Evolutionary conservation across 306 rosid species (phyloP).

Genomic region (Lupinus albus): DNA sequence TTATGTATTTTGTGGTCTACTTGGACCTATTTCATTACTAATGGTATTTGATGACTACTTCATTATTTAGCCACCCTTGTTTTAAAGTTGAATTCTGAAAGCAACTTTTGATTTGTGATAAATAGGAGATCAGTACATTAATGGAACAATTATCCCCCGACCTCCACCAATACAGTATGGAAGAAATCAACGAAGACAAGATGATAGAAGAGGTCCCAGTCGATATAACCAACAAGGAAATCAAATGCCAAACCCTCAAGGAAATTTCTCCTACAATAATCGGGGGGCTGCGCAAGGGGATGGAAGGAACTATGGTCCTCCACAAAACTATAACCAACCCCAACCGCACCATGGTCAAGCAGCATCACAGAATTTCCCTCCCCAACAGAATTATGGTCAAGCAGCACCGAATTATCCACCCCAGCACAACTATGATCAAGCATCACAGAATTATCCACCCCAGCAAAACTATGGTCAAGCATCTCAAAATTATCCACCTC

Average conservation of each 20-base stretch:
- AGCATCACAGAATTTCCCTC: conserved; percentile 47
- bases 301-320: conserved; percentile 58
- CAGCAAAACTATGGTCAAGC: conserved; percentile 54
- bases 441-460: conserved; percentile 33
- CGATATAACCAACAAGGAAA: conserved; percentile 48
- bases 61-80: not conserved
- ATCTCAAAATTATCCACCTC: conserved; percentile 12
- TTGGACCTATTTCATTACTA: conserved; percentile 19
- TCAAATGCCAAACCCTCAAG: conserved; percentile 45
- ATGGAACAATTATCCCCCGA: conserved; percentile 81
- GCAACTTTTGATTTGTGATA: conserved; percentile 21
- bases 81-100: conserved; percentile 3
- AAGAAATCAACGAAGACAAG: conserved; percentile 58
- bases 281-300: conserved; percentile 54
- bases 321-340: conserved; percentile 49
- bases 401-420: conserved; percentile 39
- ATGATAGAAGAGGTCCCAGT: conserved; percentile 49
- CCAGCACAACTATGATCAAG: conserved; percentile 41
- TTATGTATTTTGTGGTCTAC: conserved; percentile 5
- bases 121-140: conserved; percentile 81
- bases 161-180: conserved; percentile 83
- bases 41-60: not conserved
- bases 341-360: conserved; percentile 49
- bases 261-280: conserved; percentile 49
- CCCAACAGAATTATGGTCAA: conserved; percentile 52